These are phyloP conservation scores for Eutrema salsugineum DNA, from an alignment of 441 rosid genomes.

Conservation along the genomic window DNA sequence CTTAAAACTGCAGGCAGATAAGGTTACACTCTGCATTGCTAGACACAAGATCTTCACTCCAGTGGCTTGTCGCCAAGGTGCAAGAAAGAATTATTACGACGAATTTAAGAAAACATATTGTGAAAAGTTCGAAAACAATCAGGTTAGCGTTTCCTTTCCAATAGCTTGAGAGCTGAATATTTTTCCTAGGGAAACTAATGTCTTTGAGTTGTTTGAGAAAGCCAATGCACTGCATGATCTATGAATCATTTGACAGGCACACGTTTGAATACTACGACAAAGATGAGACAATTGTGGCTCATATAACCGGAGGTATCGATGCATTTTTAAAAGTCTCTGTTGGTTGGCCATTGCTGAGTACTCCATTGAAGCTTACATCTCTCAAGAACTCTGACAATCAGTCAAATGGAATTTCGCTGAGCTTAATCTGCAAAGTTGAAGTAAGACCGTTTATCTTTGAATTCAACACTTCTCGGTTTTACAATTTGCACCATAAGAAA, in stretches of 20 bases:
- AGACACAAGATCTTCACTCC: slow-evolving; percentile 58
- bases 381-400: slow-evolving; percentile 49
- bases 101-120: slow-evolving; percentile 57
- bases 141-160: slow-evolving; percentile 44
- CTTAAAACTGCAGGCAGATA: slow-evolving; percentile 49
- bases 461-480: background rate
- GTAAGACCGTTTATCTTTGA: slow-evolving; percentile 33
- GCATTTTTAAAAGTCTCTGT: slow-evolving; percentile 57
- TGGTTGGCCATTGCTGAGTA: slow-evolving; percentile 74
- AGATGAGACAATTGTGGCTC: slow-evolving; percentile 69
- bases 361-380: slow-evolving; percentile 62
- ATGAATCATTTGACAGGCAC: slow-evolving; percentile 48
- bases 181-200: background rate
- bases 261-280: slow-evolving; percentile 64
- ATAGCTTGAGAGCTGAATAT: slow-evolving; percentile 15
- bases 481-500: background rate
- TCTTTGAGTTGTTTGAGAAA: slow-evolving; percentile 19
- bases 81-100: slow-evolving; percentile 63
- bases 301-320: slow-evolving; percentile 62
- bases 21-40: slow-evolving; percentile 35
- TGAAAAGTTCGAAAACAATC: slow-evolving; percentile 51
- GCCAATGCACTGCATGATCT: background rate
- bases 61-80: slow-evolving; percentile 68
- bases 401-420: slow-evolving; percentile 54
- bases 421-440: slow-evolving; percentile 65